phyloP scores from a whole-genome alignment of 2,329 filamentous ascomycete genomes.

The Colletotrichum kahawae region DNA sequence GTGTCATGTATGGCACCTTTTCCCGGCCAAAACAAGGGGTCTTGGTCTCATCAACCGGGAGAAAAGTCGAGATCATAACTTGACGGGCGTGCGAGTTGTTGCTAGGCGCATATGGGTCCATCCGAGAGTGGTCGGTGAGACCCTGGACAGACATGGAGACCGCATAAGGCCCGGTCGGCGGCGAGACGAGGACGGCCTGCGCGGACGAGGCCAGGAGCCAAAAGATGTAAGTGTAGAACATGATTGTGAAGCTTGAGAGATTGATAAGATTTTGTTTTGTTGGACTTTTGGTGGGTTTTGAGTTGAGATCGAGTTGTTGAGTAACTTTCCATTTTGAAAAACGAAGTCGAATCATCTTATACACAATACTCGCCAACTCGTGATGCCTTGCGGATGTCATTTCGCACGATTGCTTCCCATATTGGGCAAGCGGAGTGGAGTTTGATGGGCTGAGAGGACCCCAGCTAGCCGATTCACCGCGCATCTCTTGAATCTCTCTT shows the following conservation, averaged over 20 bases:
- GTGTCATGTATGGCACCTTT: constrained; percentile 37
- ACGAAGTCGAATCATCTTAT: neutral
- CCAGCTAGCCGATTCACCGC: neutral
- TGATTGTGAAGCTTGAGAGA: neutral
- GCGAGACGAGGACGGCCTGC: constrained; percentile 30
- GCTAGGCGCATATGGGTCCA: constrained; percentile 33
- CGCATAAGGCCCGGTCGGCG: constrained; percentile 32
- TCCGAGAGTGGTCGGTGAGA: constrained; percentile 34
- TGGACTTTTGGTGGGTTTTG: neutral
- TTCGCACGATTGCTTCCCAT: neutral
- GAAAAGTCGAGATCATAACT: constrained; percentile 34
- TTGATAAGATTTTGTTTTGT: neutral
- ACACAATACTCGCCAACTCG: neutral
- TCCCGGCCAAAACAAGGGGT: constrained; percentile 24
- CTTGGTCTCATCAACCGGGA: constrained; percentile 29
- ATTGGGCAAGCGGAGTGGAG: neutral
- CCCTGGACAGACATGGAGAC: constrained; percentile 29
- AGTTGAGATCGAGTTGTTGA: neutral
- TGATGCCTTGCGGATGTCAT: neutral
- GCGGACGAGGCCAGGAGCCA: constrained; percentile 20
- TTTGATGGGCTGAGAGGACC: neutral
- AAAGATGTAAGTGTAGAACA: constrained; percentile 24
- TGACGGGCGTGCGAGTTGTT: constrained; percentile 27
- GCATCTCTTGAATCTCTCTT: neutral
- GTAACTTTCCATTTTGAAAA: neutral